A percentile compares a stretch with the other conserved stretches of the same genome.
phyloP scores from a whole-genome alignment of 179 eudicot species.

The Pouteria campechiana region DNA sequence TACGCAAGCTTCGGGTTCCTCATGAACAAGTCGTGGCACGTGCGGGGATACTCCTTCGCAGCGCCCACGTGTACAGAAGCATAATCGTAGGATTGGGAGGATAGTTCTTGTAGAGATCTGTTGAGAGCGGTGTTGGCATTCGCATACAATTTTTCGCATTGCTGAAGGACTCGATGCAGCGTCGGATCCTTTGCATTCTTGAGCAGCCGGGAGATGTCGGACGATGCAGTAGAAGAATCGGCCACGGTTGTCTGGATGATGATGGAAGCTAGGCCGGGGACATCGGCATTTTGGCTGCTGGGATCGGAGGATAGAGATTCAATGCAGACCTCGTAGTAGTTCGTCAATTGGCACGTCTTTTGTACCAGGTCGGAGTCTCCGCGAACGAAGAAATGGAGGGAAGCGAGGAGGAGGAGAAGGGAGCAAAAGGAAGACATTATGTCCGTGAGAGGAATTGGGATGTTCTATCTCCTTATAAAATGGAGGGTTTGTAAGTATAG shows the following conservation, averaged over 20 bases:
- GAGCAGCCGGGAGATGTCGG: conserved; percentile 32
- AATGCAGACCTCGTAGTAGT: conserved; percentile 50
- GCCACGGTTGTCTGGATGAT: conserved; percentile 40
- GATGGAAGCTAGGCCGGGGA: conserved; percentile 55
- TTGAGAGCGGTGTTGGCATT: conserved; percentile 41
- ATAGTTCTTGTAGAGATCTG: conserved; percentile 34
- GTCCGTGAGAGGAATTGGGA: too few relatives aligned
- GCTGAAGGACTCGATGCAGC: conserved; percentile 31
- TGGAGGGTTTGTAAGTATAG: too few relatives aligned
- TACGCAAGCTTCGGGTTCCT: conserved; percentile 32
- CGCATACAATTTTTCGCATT: conserved; percentile 50
- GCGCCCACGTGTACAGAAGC: conserved; percentile 58
- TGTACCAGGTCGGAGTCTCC: conserved; percentile 36
- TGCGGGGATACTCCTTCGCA: conserved; percentile 62
- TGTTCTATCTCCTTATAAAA: too few relatives aligned
- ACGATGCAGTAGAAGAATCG: conserved; percentile 44
- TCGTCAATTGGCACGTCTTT: conserved; percentile 62
- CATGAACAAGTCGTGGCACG: conserved; percentile 48
- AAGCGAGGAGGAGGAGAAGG: conserved; percentile 4
- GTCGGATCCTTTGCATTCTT: conserved; percentile 12
- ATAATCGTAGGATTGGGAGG: conserved; percentile 45
- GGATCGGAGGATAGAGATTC: conserved; percentile 54
- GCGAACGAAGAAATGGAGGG: conserved; percentile 8
- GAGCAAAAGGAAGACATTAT: conserved; percentile 10
- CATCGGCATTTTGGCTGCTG: conserved; percentile 41